These are phyloP conservation scores for Vicia sativa DNA, from an alignment of 306 rosid genomes.

Conservation along the genomic window DNA sequence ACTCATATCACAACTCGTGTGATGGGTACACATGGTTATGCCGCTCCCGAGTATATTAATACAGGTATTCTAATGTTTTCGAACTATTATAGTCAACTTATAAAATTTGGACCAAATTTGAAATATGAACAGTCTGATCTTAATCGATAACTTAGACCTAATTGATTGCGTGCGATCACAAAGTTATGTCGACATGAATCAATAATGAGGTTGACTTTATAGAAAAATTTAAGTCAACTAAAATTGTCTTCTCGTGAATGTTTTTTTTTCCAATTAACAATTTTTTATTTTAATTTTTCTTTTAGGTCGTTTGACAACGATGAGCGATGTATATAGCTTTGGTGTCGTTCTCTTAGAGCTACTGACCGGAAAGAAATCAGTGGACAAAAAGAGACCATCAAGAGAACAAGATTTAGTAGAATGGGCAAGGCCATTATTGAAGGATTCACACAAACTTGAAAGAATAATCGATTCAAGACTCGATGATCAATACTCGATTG, in stretches of 20 bases:
- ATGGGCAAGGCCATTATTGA: conserved; percentile 81
- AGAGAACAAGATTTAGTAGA: conserved; percentile 84
- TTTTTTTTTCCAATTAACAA: not conserved
- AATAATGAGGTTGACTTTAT: not conserved
- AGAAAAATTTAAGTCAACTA: not conserved
- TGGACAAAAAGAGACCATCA: conserved; percentile 65
- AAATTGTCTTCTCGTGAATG: not conserved
- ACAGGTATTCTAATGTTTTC: conserved; percentile 70
- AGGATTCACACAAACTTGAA: conserved; percentile 63
- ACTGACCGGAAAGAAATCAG: conserved; percentile 65
- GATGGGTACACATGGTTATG: conserved; percentile 95
- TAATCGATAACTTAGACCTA: not conserved
- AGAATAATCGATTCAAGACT: conserved; percentile 79
- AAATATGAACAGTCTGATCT: no score
- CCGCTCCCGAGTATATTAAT: conserved; percentile 87
- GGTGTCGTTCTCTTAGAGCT: conserved; percentile 92
- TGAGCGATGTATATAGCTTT: conserved; percentile 84
- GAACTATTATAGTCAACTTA: not conserved
- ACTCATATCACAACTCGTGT: conserved; percentile 64
- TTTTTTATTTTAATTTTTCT: not conserved
- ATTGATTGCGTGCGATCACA: not conserved
- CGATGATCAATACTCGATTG: conserved; percentile 71
- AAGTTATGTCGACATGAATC: rapidly evolving
- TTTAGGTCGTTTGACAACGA: conserved; percentile 75
- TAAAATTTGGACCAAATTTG: not conserved